Evolutionary conservation across 148 eudicot genomes (phyloP), one percentile per base, ranked within the genome.

Genomic region (Camellia japonica): DNA sequence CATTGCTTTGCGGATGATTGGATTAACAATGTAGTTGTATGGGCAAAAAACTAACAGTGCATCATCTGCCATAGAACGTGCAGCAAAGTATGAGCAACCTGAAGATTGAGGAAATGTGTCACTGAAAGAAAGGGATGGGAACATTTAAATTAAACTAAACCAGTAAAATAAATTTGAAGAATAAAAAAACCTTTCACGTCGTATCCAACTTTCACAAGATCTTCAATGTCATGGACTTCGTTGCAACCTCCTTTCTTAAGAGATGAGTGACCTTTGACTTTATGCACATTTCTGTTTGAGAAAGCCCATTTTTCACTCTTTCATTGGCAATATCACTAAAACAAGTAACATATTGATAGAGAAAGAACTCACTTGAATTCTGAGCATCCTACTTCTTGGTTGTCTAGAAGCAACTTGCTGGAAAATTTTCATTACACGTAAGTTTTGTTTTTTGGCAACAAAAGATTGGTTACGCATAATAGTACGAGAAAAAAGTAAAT

Each of bases 61-160:
- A 85, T 93, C 95, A 64, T 85, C 89, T 74, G 97, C 98, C 98
- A 96, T 87, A 13, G 93, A 85, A 66, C 93, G 92, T 58, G 99
- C 94, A 79, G 95, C 99, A 87, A 89, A 96, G 80, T 96, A 96
- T 72, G 99, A 89, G 83, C 99, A 96, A 78, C 99, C 99, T 96
- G 91, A 89, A 87, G 85, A 75, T 74, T 76, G 12, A n/a, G 43
- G 67, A 58, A 68, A n/a, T 15, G 47, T 20, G 7, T 65, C 38
- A 73, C 15, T 64, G 49, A 59, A 23, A 38, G 46, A 44, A 23
- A 23, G 47, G 64, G 62, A 52, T 10, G 18, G 46, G 59, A 64
- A 15, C 41, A 44, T 2, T 49, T 41, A 63, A 46, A 16, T 42
- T 19, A 12, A 74, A 66, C 55, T 54, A 60, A 30, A 55, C 12